Evolutionary conservation across 164 flowering plant species (phyloP).

Genomic region (Protea cynaroides): DNA sequence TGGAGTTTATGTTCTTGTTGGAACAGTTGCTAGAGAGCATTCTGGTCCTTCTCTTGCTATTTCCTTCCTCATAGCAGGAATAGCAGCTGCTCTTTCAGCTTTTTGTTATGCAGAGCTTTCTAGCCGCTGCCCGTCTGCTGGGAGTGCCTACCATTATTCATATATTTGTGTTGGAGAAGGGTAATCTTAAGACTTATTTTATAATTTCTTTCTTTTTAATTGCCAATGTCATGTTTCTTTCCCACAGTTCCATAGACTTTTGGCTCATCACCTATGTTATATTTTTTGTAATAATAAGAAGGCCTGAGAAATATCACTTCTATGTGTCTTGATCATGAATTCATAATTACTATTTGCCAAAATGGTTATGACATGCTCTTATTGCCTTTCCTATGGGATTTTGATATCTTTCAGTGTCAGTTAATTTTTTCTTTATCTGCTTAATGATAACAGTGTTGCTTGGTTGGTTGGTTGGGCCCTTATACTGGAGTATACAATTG

Average conservation of each 20-base stretch:
- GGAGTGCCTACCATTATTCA: constrained; percentile 97
- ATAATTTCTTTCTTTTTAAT: background rate
- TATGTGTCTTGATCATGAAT: background rate
- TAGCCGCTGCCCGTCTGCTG: constrained; percentile 96
- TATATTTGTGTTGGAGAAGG: constrained; percentile 99
- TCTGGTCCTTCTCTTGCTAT: constrained; percentile 81
- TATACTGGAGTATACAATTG: constrained; percentile 89
- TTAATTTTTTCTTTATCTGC: constrained; percentile 8
- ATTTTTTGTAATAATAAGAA: no score
- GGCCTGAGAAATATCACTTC: no score
- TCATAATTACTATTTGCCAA: no score
- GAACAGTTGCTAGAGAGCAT: constrained; percentile 93
- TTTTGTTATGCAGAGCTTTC: constrained; percentile 98
- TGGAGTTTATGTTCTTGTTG: constrained; percentile 91
- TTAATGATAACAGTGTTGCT: constrained; percentile 56
- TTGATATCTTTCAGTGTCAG: background rate
- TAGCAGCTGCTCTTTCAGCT: constrained; percentile 95
- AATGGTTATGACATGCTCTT: no score
- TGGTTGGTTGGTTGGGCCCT: constrained; percentile 98
- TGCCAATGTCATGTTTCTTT: background rate
- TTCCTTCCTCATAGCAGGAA: constrained; percentile 89
- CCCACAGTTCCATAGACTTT: background rate
- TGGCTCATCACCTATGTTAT: background rate
- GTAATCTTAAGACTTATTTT: constrained; percentile 28
- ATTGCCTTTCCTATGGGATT: no score